Conservation (phyloP, 2,329 filamentous ascomycete genomes). For the Monilinia polystroma region DNA sequence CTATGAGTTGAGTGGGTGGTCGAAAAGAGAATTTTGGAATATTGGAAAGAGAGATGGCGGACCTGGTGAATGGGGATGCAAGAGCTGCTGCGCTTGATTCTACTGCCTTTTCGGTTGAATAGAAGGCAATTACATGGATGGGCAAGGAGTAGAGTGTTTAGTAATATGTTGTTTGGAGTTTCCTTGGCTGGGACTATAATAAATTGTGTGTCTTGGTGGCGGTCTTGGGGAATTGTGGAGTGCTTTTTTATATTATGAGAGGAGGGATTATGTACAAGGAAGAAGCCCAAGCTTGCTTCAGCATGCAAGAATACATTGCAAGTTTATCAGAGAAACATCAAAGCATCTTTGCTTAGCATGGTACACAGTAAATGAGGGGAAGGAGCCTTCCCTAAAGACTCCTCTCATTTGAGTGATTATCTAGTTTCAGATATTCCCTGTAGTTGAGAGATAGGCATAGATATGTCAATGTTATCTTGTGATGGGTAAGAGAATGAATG, state of each 20-base stretch:
- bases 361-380: neutral
- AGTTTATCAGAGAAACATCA: neutral
- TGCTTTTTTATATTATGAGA: neutral
- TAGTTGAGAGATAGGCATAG: neutral
- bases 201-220: neutral
- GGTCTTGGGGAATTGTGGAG: neutral
- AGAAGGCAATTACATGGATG: neutral
- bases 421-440: neutral
- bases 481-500: neutral
- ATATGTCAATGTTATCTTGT: neutral
- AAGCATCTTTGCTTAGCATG: neutral
- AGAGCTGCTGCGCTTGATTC: neutral
- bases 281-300: too few relatives aligned
- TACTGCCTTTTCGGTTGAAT: neutral
- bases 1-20: constrained; percentile 3
- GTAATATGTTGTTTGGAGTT: neutral
- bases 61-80: neutral
- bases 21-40: neutral
- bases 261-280: neutral
- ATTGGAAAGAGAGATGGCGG: neutral
- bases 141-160: neutral
- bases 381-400: neutral
- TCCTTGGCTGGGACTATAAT: neutral
- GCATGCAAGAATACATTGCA: neutral
- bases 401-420: neutral